Base-by-base conservation (phyloP, 176 grass and related monocot species). In the Areca catechu region DNA sequence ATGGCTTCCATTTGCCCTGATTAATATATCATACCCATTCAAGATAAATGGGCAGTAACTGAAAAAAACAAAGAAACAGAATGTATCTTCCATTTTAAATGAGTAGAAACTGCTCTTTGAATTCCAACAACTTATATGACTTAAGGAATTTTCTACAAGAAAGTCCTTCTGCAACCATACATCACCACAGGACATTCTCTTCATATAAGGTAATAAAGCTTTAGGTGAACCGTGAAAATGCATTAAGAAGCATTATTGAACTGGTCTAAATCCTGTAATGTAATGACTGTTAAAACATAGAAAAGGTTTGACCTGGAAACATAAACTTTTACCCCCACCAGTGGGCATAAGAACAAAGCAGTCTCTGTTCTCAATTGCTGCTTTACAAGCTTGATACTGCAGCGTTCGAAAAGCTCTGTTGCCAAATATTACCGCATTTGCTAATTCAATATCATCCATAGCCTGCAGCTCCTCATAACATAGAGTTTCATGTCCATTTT, bases 281-380 rank as follows among this genome's bases (percentile, higher is more conserved):
- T 3, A 43, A 43, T 43, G 10, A 43, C 34, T 12, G 9, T 43
- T 43, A 43, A 43, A 43, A 43, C 9, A 10, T 43, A 43, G 52
- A 4, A 72, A 55, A 65, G 50, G 17, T 20, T 29, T 29, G 24
- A 90, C 92, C 92, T 97, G 92, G 57, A 90, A 96, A 62, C 92
- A 97, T 50, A 97, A 27, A 54, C 92, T 97, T 63, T 97, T 97
- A 48, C 86, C 92, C 5, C 92, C 92, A 69, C 92, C 92, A 67
- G 92, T 97, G 15, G 92, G 92, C 92, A 97, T 97, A 55, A 97
- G 80, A 49, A 91, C 57, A 61, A 97, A 88, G 74, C 78, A 82
- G 22, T 97, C 92, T 49, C 37, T 74, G 16, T 80, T 88, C 22
- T 80, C 54, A 59, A 85, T 48, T 49, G 92, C 83, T 66, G 92